phyloP scores from a whole-genome alignment of 1,139 yeast genomes.

The Nakaseomyces uthaithaninus region DNA sequence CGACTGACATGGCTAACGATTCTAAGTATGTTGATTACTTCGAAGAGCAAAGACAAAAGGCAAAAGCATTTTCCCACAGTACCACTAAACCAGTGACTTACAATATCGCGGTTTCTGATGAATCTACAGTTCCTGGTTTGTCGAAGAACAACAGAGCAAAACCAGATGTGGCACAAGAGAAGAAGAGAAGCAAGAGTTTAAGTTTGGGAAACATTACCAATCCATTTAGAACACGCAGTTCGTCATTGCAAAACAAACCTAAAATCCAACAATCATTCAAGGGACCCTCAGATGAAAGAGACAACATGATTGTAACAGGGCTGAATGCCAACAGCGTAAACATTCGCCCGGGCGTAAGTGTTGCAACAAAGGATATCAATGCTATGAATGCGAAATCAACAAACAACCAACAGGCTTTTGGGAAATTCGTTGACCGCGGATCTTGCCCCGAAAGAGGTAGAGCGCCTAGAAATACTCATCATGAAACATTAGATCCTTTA shows the following conservation, averaged over 20 bases:
- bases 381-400: no score
- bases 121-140: not conserved
- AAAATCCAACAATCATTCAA: not conserved
- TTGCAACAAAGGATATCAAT: no score
- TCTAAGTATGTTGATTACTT: constrained; percentile 3
- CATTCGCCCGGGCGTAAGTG: no score
- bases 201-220: not conserved
- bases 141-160: not conserved
- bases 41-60: constrained; percentile 1
- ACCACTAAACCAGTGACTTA: constrained; percentile 5
- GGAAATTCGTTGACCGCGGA: not conserved
- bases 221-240: constrained; percentile 1
- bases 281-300: not conserved
- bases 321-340: no score
- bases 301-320: no score
- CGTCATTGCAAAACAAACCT: not conserved
- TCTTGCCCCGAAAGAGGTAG: no score
- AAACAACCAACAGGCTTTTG: no score
- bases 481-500: no score
- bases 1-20: constrained; percentile 3
- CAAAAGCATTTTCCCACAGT: constrained; percentile 3
- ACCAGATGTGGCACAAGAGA: not conserved
- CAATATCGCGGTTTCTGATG: not conserved
- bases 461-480: no score
- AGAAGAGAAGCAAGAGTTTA: not conserved